Evolutionary conservation across 805 yeast genomes (phyloP), one percentile per base, ranked within the genome.

Genomic region (Wickerhamomyces alni): DNA sequence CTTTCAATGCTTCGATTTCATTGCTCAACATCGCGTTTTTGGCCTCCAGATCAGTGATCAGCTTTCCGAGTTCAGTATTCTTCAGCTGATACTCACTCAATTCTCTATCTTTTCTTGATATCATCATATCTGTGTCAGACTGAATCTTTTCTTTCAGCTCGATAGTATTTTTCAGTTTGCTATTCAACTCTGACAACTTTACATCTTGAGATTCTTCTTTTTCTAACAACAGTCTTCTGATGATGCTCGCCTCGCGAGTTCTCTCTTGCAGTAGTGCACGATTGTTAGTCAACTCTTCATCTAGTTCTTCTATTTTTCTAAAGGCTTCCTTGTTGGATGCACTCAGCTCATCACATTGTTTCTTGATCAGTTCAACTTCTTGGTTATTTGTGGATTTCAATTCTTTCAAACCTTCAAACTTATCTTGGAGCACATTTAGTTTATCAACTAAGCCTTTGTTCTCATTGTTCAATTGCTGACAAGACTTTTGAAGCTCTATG

Each of bases 231-330:
- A 87, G 58, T 42, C 84, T 67, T 49, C 94, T 71, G 61, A 88
- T 75, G 0, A 87, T 78, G 2, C 80, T 67, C 0, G 87, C 71
- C 60, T 91, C 98, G 37, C 89, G 69, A 0, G 85, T 77, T 44
- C 95, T 74, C 52, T 88, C 96, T 53, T 82, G 93, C 3, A 89
- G 61, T 59, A 80, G 67, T 25, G 75, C 72, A 40, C 87, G 73
- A 5, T 85, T 67, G 42, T 89, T 97, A 10, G 73, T 66, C n/a
- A 91, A 62, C 54, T 89, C 96, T 41, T 87, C 95, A 48, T 85
- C 88, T 22, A 89, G 57, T 2, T 77, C 73, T 41, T 84, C 88
- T 17, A 75, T 67, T 45, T 75, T 72, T 38, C 68, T 68, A 32
- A 69, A 71, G 2, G 79, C 65, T 50, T 93, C 98, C 44, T 74